phyloP scores from a whole-genome alignment of 805 yeast species.

The Naumovozyma castellii region DNA sequence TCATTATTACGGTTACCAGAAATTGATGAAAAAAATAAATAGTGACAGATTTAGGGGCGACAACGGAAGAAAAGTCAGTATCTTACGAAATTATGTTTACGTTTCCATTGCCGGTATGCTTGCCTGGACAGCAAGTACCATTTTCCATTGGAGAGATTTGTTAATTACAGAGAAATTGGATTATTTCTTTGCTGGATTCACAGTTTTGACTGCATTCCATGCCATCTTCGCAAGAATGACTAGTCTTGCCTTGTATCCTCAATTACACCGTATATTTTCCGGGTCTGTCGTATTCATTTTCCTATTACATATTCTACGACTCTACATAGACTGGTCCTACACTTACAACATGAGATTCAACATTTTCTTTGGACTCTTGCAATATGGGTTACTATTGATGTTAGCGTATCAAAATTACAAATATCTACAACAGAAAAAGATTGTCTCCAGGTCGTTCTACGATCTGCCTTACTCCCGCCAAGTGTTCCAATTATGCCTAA shows the following conservation, averaged over 20 bases:
- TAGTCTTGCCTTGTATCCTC: slow-evolving; percentile 40
- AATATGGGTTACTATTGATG: slow-evolving; percentile 40
- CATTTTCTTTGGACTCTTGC: slow-evolving; percentile 65
- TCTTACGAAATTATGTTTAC: slow-evolving; percentile 19
- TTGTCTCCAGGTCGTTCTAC: not conserved
- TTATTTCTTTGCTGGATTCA: slow-evolving; percentile 86
- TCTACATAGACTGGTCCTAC: slow-evolving; percentile 73
- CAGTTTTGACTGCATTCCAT: slow-evolving; percentile 74
- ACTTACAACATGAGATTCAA: slow-evolving; percentile 92
- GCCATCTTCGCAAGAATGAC: slow-evolving; percentile 53
- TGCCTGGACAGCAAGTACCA: slow-evolving; percentile 82
- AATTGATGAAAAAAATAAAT: slow-evolving; percentile 21
- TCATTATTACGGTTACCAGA: slow-evolving; percentile 42
- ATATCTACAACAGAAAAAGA: not conserved
- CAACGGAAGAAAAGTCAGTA: slow-evolving; percentile 1
- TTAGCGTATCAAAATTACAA: slow-evolving; percentile 28
- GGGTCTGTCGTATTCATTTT: slow-evolving; percentile 42
- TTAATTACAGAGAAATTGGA: slow-evolving; percentile 74
- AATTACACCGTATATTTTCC: slow-evolving; percentile 32
- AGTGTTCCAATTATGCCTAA: slow-evolving; percentile 25
- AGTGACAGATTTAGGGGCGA: slow-evolving; percentile 7
- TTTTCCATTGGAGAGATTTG: slow-evolving; percentile 84
- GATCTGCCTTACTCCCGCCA: slow-evolving; percentile 4
- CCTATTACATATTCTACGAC: slow-evolving; percentile 52
- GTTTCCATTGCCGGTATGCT: slow-evolving; percentile 58